Percentiles rank a stretch among this genome's conserved stretches.
These are phyloP conservation scores for maize (Zea mays) DNA, from an alignment of 176 grass and related monocot genomes.

Conservation along the genomic window DNA sequence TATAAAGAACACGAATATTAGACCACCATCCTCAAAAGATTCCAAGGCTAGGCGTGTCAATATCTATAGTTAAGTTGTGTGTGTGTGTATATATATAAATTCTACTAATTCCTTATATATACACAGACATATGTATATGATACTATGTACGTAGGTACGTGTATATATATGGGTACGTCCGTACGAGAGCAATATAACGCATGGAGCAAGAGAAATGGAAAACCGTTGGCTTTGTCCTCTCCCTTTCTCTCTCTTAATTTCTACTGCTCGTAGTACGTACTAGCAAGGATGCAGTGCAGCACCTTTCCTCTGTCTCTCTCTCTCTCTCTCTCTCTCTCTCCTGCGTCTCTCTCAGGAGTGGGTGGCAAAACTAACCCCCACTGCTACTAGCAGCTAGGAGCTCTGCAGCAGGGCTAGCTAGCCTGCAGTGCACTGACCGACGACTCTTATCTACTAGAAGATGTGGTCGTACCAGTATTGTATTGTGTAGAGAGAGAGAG, in stretches of 20 bases:
- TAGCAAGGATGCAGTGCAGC: background rate
- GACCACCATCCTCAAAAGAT: too few species aligned
- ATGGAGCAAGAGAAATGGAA: background rate
- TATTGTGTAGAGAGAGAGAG: background rate
- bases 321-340: slow-evolving; percentile 30
- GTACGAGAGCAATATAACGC: background rate
- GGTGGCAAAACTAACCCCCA: slow-evolving; percentile 86
- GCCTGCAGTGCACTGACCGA: slow-evolving; percentile 29
- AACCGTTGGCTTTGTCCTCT: slow-evolving; percentile 13
- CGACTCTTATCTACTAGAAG: background rate
- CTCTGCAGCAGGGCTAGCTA: background rate
- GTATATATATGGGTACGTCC: background rate
- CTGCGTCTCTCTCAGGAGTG: slow-evolving; percentile 51
- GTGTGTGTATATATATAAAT: too few species aligned
- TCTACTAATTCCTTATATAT: too few species aligned
- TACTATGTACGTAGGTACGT: too few species aligned
- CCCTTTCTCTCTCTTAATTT: slow-evolving; percentile 36
- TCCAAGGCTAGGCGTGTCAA: too few species aligned
- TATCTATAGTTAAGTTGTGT: too few species aligned
- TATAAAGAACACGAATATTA: too few species aligned
- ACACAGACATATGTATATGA: too few species aligned
- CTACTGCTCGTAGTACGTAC: background rate
- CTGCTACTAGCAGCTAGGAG: background rate
- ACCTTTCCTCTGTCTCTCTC: slow-evolving; percentile 3
- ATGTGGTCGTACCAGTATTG: background rate